Evolutionary conservation across 805 yeast genomes (phyloP).

Genomic region (Ogataea wickerhamii): DNA sequence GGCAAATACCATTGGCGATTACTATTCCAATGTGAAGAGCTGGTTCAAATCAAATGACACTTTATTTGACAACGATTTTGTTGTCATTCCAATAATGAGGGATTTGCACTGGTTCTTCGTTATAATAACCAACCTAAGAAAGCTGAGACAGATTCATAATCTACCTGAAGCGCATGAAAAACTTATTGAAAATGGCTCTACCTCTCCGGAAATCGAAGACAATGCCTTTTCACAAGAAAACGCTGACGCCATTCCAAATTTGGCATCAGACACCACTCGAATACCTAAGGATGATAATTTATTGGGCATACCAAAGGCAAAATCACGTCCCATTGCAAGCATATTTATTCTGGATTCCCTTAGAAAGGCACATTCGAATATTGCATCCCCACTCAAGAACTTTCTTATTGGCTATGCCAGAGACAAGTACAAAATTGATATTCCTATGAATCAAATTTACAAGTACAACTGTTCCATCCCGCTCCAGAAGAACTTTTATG

Average conservation of each 20-base stretch:
- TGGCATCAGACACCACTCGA: not conserved
- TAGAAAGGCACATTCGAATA: conserved; percentile 50
- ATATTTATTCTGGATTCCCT: conserved; percentile 76
- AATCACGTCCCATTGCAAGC: conserved; percentile 30
- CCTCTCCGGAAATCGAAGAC: not conserved
- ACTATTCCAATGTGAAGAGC: conserved; percentile 61
- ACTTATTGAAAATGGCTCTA: conserved; percentile 2
- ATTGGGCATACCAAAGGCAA: conserved; percentile 5
- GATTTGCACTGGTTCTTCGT: conserved; percentile 86
- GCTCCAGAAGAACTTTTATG: conserved; percentile 81
- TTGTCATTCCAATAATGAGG: conserved; percentile 80
- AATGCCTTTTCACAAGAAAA: not conserved
- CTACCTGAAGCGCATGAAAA: not conserved
- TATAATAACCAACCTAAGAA: conserved; percentile 55
- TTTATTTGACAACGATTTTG: conserved; percentile 50
- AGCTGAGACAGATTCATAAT: conserved; percentile 13
- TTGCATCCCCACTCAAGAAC: conserved; percentile 49
- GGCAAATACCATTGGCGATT: conserved; percentile 24
- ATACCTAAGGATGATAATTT: conserved; percentile 12
- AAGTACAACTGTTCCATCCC: conserved; percentile 50
- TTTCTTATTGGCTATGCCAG: conserved; percentile 67
- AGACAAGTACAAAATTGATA: conserved; percentile 50
- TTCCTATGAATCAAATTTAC: conserved; percentile 45
- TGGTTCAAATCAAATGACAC: conserved; percentile 74
- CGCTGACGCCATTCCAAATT: not conserved